Base-by-base conservation (phyloP, 345 rosid species). In the Rhodamnia rubescens region DNA sequence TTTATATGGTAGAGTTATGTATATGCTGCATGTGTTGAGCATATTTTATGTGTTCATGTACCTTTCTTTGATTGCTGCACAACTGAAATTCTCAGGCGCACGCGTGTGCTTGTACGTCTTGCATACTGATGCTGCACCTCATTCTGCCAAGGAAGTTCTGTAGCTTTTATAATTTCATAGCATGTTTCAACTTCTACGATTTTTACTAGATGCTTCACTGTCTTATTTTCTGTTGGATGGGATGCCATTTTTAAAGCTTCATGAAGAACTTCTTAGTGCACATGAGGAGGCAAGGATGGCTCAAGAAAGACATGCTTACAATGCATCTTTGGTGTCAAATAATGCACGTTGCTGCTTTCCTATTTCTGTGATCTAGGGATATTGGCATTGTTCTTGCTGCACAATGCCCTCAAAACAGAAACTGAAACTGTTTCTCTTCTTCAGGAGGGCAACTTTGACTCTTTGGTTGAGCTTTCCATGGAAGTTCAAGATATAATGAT, bases 181-280 rank as follows among this genome's bases (percentile, higher is more conserved):
- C 47, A 9, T 32, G 78, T 69, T 69, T 18, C 78, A 69, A 69
- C 47, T 69, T 69, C 13, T 69, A 36, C 18, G 42, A 69, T 44
- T 69, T 69, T 42, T 69, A 36, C 24, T 4, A 8, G 47, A 69
- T 36, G 78, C 78, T 69, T 64, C 24, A 54, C 44, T 69, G 36
- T 69, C 47, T 36, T 69, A 69, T 36, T 69, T 69, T 32, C 47
- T 69, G 78, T 69, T 69, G 14, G 78, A 36, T 69, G 36, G 78
- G 78, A 32, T 69, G 47, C 24, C 57, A 26, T 74, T 32, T 83
- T 84, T 84, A 55, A 85, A 96, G 98, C 93, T 93, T 40, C 89
- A 85, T 69, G 88, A 92, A 87, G 96, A 94, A 90, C 92, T 95
- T 86, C 92, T 87, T 82, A 91, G 84, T 90, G 96, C 96, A 83